Conservation (phyloP, 2,329 filamentous ascomycete species). For the Dryadomyces quercus-mongolicae region DNA sequence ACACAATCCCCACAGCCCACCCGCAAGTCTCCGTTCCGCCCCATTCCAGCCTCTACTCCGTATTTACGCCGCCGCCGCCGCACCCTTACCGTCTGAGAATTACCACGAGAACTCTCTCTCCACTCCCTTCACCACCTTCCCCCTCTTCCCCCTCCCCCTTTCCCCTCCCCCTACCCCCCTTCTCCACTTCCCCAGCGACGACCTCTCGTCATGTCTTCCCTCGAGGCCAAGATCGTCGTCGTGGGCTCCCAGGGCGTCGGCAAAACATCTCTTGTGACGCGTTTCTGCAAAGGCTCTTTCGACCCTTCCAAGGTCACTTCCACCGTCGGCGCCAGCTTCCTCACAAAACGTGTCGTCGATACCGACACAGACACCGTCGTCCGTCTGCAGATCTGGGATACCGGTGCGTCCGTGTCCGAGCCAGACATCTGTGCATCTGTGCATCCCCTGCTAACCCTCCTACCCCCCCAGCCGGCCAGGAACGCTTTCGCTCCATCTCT, state of each 20-base stretch:
- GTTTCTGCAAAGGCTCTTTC: conserved; percentile 63
- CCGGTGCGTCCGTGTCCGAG: conserved; percentile 36
- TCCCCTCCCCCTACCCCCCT: not conserved
- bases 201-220: conserved; percentile 35
- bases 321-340: conserved; percentile 70
- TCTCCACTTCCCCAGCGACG: not conserved
- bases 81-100: no score
- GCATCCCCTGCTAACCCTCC: not conserved
- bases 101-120: no score
- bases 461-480: conserved; percentile 62
- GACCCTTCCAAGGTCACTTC: conserved; percentile 51
- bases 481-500: conserved; percentile 89
- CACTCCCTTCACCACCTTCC: no score
- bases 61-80: no score
- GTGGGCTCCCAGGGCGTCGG: conserved; percentile 70
- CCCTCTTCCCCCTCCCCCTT: no score
- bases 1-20: no score
- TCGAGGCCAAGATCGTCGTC: conserved; percentile 73
- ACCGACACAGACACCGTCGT: conserved; percentile 76
- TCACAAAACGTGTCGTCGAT: conserved; percentile 71
- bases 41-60: no score
- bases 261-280: conserved; percentile 67
- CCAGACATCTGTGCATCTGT: not conserved
- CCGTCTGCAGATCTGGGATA: conserved; percentile 94
- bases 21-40: no score